phyloP scores from a whole-genome alignment of 192 early-diverging fungal genomes.

The Backusella tarrabulga region DNA sequence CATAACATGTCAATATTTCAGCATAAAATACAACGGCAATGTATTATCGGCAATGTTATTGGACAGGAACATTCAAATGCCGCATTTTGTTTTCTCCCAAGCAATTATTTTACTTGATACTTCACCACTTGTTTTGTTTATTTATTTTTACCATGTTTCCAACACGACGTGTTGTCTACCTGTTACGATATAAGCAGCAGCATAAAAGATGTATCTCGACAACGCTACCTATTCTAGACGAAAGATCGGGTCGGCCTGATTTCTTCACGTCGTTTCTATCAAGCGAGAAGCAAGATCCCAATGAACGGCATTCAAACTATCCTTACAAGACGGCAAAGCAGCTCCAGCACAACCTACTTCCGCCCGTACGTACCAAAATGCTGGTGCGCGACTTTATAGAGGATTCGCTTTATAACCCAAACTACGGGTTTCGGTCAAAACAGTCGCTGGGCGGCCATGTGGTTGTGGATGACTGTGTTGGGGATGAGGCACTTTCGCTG shows the following conservation, averaged over 20 bases:
- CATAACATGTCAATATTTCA: too few species aligned
- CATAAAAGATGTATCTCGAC: not conserved
- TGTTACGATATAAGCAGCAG: not conserved
- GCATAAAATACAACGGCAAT: too few species aligned
- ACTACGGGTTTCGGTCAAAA: slow-evolving; percentile 96
- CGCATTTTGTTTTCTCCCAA: not conserved
- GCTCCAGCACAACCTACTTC: slow-evolving; percentile 24
- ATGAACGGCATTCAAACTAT: slow-evolving; percentile 19
- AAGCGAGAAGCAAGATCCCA: not conserved
- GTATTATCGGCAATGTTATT: not conserved
- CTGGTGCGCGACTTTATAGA: slow-evolving; percentile 90
- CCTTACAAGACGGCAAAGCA: slow-evolving; percentile 48
- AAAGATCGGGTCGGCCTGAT: not conserved
- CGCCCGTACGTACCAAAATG: slow-evolving; percentile 65
- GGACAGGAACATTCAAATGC: not conserved
- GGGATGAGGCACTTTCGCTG: not conserved
- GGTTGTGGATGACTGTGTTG: not conserved
- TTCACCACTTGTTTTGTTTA: not conserved
- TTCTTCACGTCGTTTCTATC: slow-evolving; percentile 1
- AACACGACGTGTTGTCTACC: not conserved
- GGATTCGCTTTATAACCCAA: slow-evolving; percentile 91
- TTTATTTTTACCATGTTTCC: not conserved
- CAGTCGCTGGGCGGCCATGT: slow-evolving; percentile 50
- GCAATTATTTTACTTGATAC: not conserved
- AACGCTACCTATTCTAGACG: not conserved